Evolutionary conservation across 2,329 filamentous ascomycete species (phyloP), one percentile per base, ranked within the genome.

Genomic region (Ophiostoma himal-ulmi): DNA sequence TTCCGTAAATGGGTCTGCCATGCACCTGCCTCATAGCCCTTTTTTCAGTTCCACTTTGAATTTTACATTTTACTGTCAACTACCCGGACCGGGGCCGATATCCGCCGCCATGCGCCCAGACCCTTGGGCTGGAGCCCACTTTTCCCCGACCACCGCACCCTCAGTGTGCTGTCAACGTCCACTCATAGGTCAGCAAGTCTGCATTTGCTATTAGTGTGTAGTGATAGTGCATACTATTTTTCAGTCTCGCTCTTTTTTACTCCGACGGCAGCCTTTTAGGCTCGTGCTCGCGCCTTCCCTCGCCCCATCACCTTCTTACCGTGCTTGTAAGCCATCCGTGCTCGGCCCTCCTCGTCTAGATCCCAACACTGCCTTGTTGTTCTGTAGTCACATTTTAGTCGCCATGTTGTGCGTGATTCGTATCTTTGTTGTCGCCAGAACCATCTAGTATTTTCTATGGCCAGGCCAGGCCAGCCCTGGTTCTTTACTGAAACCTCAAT

Each of bases 141-240:
- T 57, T 57, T 30, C 22, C 52, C 52, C 52, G 52, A 57, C n/a
- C 52, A 57, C 52, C 48, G 48, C 48, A 54, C 48, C 48, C n/a
- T 54, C 20, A 7, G 14, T 3, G 48, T 22, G 41, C 41, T 22
- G n/a, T 13, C 20, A 54, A 54, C 48, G 48, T 22, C n/a, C 8
- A 54, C 7, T 57, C 52, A 57, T 57, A 57, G 52, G 52, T 26
- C 52, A 57, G 52, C 52, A 8, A 22, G 3, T 30, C 30, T 30
- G 30, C 4, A 30, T 57, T 48, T 20, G 41, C 13, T 13, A 44
- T 17, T 14, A 44, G 41, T 44, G 44, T 57, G 52, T 26, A 54
- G 10, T 4, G 22, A 13, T 26, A 57, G 22, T 26, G 52, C 52
- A 57, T 57, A n/a, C 22, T 11, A 57, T 26, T 7, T 10, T 57